These are phyloP conservation scores for Fusarium incarnatum DNA, from an alignment of 2,329 filamentous ascomycete species.

Conservation along the genomic window DNA sequence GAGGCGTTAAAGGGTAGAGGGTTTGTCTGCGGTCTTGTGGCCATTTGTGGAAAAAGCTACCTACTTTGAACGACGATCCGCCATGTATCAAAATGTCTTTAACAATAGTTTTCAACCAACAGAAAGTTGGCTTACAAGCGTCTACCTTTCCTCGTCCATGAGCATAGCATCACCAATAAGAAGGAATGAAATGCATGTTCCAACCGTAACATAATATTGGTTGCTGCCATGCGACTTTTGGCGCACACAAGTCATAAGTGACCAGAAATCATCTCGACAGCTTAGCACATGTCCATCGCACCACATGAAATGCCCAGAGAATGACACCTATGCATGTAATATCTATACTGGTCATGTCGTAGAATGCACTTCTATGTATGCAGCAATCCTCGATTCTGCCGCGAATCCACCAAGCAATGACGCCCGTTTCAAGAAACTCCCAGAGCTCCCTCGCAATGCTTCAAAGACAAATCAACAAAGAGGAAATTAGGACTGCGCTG, in stretches of 20 bases:
- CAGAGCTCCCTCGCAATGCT: slow-evolving; percentile 48
- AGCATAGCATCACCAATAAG: background rate
- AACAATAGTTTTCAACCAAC: slow-evolving; percentile 41
- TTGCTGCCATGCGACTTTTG: background rate
- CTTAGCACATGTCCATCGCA: slow-evolving; percentile 10
- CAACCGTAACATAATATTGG: background rate
- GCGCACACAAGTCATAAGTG: background rate
- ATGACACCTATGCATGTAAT: background rate
- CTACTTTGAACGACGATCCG: slow-evolving; percentile 45
- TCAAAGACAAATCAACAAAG: slow-evolving; percentile 30
- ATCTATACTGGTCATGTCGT: slow-evolving; percentile 31
- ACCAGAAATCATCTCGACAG: background rate
- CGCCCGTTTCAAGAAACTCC: slow-evolving; percentile 42
- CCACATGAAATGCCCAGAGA: slow-evolving; percentile 1
- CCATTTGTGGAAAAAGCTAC: slow-evolving; percentile 46
- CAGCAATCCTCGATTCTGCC: slow-evolving; percentile 16
- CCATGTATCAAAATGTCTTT: slow-evolving; percentile 47
- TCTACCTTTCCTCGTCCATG: slow-evolving; percentile 1
- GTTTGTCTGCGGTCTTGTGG: slow-evolving; percentile 44
- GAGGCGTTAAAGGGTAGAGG: slow-evolving; percentile 47
- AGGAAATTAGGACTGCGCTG: slow-evolving; percentile 7
- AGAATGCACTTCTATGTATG: slow-evolving; percentile 18
- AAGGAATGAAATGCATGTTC: background rate
- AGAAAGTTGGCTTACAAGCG: slow-evolving; percentile 40
- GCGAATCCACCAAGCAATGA: slow-evolving; percentile 40